Base-by-base conservation (phyloP, 352 stramenopile genomes). In the Thraustochytrium striatum region DNA sequence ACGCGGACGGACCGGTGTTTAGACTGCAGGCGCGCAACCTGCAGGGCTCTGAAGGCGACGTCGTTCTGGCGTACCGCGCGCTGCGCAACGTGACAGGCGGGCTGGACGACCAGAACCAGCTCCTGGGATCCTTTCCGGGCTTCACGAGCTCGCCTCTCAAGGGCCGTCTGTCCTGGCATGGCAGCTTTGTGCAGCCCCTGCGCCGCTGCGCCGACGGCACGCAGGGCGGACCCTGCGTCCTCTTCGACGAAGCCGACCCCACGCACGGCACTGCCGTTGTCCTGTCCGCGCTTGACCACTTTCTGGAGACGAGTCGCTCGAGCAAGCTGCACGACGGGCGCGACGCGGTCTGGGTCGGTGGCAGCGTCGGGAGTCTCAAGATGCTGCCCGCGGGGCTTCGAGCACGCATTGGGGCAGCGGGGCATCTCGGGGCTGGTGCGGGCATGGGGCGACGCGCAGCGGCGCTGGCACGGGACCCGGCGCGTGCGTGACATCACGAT, bases 121-220 rank as follows among this genome's bases (percentile, higher is more conserved):
- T 55, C 47, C 16, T 55, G 16, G 16, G 16, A 55, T 21, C 16
- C 47, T 55, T 55, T 55, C 47, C 47, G 47, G 47, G 16, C 16
- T 55, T 55, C 25, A 25, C 16, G 25, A 21, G 16, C 47, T 55
- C 47, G 47, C 16, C 47, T 21, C 47, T 55, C 25, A 25, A 55
- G 16, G 47, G 47, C 16, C 16, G 16, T 55, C 53, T 85, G 30
- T 79, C 75, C 30, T 85, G 82, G 82, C 35, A 79, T 21, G 82
- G 82, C 11, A 80, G 69, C 9, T 85, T 85, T 35, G 57, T 84
- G n/a, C 80, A 84, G 68, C 70, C 57, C 58, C 36, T 79, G 25
- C 53, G 57, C 35, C 8, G 69, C n/a, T 28, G 58, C 3, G 78
- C 80, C 7, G 70, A 11, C 1, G 82, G 82, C 57, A 32, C 80